phyloP scores from a whole-genome alignment of 1,284 basidiomycete species.

The Irpex lacteus region DNA sequence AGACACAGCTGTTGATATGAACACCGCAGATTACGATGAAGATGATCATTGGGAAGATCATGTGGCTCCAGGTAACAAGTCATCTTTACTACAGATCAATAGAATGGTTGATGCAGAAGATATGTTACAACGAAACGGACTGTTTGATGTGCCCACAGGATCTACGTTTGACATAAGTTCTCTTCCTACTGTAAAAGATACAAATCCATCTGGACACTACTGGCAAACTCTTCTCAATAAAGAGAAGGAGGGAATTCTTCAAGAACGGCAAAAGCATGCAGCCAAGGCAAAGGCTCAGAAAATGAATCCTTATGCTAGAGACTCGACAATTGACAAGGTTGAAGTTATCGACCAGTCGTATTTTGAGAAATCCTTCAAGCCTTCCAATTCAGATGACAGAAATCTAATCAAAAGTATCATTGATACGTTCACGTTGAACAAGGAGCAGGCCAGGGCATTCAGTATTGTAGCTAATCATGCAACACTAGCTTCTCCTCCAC shows the following conservation, averaged over 20 bases:
- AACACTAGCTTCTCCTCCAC: slow-evolving; percentile 1
- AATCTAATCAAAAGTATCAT: background rate
- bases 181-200: background rate
- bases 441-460: slow-evolving; percentile 11
- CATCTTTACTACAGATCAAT: no score
- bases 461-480: background rate
- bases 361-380: background rate
- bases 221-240: background rate
- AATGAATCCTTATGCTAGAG: background rate
- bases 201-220: background rate
- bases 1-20: no score
- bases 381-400: background rate
- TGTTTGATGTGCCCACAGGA: no score
- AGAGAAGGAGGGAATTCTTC: background rate
- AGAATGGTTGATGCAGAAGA: no score
- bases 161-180: no score
- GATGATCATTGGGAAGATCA: no score
- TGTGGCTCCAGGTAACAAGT: no score
- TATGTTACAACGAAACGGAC: no score
- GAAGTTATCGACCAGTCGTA: background rate
- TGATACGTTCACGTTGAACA: slow-evolving; percentile 6
- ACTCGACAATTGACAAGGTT: background rate
- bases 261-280: background rate
- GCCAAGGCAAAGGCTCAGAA: background rate
- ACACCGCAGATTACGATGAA: no score